phyloP scores from a whole-genome alignment of 352 stramenopile genomes.

The Aphanomyces cochlioides region DNA sequence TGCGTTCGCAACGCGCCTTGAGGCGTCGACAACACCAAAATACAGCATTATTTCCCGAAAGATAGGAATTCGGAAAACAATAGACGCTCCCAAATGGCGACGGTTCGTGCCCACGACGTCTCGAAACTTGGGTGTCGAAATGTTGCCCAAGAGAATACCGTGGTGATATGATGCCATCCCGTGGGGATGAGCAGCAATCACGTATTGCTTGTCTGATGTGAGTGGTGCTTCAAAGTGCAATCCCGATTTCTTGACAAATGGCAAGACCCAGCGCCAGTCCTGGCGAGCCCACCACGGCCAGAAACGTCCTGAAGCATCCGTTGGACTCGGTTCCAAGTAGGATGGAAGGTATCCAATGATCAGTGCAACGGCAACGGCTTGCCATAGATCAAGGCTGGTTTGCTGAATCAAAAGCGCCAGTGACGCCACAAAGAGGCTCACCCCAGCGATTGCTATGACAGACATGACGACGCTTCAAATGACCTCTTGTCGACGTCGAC shows the following conservation, averaged over 20 bases:
- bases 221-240: conserved; percentile 68
- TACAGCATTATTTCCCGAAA: conserved; percentile 77
- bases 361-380: neutral
- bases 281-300: conserved; percentile 31
- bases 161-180: conserved; percentile 69
- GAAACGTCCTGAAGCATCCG: neutral
- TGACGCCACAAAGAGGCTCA: conserved; percentile 20
- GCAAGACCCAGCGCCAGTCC: conserved; percentile 40
- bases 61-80: conserved; percentile 71
- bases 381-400: conserved; percentile 5
- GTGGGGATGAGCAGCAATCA: conserved; percentile 77
- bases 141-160: conserved; percentile 53
- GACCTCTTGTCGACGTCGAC: too few relatives aligned
- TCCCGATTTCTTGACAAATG: conserved; percentile 39
- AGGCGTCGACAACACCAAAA: conserved; percentile 71
- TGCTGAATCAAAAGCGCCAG: conserved; percentile 11
- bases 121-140: conserved; percentile 62
- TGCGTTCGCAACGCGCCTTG: conserved; percentile 51
- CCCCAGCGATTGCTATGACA: conserved; percentile 5
- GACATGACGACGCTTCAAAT: neutral
- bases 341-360: conserved; percentile 15
- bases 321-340: conserved; percentile 16
- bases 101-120: conserved; percentile 58
- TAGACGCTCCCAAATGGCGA: conserved; percentile 62
- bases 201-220: conserved; percentile 59